Conservation (phyloP, 2,329 filamentous ascomycete genomes). For the Fusarium marasasianum region DNA sequence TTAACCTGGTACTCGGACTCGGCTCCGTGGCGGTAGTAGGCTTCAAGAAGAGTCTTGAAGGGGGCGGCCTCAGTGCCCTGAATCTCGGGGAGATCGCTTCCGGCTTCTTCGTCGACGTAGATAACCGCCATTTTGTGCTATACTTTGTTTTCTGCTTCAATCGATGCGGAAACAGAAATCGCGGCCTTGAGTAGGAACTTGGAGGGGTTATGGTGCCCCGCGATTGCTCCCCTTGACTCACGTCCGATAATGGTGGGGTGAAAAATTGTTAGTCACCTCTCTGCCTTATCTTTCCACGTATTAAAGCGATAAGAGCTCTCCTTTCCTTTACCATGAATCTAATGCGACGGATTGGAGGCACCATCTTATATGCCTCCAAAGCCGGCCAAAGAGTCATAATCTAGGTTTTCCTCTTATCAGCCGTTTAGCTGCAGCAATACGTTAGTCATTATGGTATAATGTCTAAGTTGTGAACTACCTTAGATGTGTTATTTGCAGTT, state of each 20-base stretch:
- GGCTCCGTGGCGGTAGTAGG: constrained; percentile 65
- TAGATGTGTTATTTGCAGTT: too few relatives aligned
- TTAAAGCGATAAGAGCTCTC: constrained; percentile 4
- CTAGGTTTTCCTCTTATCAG: too few relatives aligned
- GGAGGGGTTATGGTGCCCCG: constrained; percentile 33
- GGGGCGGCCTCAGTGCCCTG: constrained; percentile 77
- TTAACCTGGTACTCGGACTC: constrained; percentile 58
- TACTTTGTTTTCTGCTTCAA: constrained; percentile 4
- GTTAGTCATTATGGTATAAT: too few relatives aligned
- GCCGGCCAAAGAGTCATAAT: too few relatives aligned
- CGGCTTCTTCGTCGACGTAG: constrained; percentile 77
- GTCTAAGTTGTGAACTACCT: too few relatives aligned
- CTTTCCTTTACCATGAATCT: neutral
- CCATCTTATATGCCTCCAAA: too few relatives aligned
- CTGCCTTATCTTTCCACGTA: constrained; percentile 16
- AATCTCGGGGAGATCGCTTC: constrained; percentile 74
- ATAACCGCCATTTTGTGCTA: constrained; percentile 47
- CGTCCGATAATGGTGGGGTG: constrained; percentile 34
- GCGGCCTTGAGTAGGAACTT: constrained; percentile 15
- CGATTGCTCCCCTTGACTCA: constrained; percentile 32
- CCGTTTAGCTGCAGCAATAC: too few relatives aligned
- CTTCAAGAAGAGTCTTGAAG: constrained; percentile 83
- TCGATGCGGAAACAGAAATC: constrained; percentile 22
- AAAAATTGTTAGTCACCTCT: constrained; percentile 34
- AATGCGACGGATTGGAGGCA: neutral